phyloP scores from a whole-genome alignment of 2,329 filamentous ascomycete species.

The Fusarium sp. region DNA sequence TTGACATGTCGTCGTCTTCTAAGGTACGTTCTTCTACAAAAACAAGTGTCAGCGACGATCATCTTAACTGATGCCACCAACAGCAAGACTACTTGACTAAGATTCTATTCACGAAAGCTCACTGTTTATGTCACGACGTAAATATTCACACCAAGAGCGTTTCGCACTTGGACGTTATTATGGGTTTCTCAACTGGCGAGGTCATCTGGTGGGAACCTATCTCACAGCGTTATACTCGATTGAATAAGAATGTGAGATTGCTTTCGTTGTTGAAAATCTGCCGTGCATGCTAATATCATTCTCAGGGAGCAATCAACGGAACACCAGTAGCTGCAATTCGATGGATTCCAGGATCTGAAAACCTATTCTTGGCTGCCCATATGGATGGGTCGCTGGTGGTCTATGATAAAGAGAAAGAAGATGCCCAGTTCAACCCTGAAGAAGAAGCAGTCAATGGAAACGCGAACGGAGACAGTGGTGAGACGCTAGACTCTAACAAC shows the following conservation, averaged over 20 bases:
- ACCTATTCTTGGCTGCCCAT: conserved; percentile 91
- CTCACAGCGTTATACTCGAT: conserved; percentile 92
- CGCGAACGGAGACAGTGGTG: conserved; percentile 58
- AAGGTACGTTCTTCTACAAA: conserved; percentile 65
- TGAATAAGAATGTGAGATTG: conserved; percentile 89
- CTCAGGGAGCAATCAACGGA: conserved; percentile 86
- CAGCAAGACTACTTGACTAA: conserved; percentile 93
- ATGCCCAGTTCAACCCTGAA: conserved; percentile 83
- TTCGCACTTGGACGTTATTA: conserved; percentile 88
- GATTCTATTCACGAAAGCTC: conserved; percentile 95
- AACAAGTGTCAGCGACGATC: not conserved
- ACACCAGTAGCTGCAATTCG: conserved; percentile 88
- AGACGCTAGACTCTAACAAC: conserved; percentile 56
- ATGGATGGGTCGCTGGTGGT: conserved; percentile 92
- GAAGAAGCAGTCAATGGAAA: conserved; percentile 68
- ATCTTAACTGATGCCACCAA: conserved; percentile 46
- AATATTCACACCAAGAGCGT: conserved; percentile 85
- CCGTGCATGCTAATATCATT: conserved; percentile 27
- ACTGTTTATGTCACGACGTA: conserved; percentile 94
- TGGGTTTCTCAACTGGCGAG: conserved; percentile 97
- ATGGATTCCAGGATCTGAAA: conserved; percentile 96
- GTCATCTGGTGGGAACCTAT: conserved; percentile 99
- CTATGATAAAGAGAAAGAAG: conserved; percentile 98
- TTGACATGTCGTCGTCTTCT: conserved; percentile 83
- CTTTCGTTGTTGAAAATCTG: not conserved